phyloP scores from a whole-genome alignment of 2,329 filamentous ascomycete species.

The Aspergillus vadensis region DNA sequence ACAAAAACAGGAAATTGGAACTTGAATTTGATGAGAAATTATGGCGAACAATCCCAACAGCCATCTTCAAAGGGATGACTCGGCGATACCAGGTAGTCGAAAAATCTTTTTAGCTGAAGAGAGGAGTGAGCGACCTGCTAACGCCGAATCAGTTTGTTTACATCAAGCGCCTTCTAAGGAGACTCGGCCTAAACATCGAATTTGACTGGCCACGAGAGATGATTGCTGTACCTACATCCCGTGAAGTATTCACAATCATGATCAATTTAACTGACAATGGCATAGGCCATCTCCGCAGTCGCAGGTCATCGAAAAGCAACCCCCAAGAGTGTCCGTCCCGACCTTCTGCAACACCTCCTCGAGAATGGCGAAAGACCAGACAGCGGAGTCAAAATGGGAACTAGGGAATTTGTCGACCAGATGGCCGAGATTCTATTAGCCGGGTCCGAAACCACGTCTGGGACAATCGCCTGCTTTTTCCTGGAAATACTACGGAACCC shows the following conservation, averaged over 20 bases:
- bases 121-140: background rate
- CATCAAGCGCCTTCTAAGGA: slow-evolving; percentile 1
- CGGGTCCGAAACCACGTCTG: slow-evolving; percentile 7
- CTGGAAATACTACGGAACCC: background rate
- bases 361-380: slow-evolving; percentile 1
- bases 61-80: slow-evolving; percentile 4
- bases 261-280: background rate
- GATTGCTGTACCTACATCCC: background rate
- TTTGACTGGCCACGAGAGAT: slow-evolving; percentile 11
- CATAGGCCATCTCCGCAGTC: background rate
- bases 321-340: background rate
- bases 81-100: background rate
- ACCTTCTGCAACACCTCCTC: slow-evolving; percentile 4
- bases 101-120: too few species aligned
- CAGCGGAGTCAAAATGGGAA: background rate
- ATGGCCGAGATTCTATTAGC: slow-evolving; percentile 2
- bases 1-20: background rate
- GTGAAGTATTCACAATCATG: too few species aligned
- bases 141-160: background rate
- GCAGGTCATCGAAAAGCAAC: too few species aligned
- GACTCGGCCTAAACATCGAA: background rate
- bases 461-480: slow-evolving; percentile 7
- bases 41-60: background rate
- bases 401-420: slow-evolving; percentile 3
- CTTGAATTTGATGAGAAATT: background rate